Percentiles rank a stretch among this genome's conserved stretches.
phyloP scores from a whole-genome alignment of 2,329 filamentous ascomycete species.

The Penicillium hesseltinei region DNA sequence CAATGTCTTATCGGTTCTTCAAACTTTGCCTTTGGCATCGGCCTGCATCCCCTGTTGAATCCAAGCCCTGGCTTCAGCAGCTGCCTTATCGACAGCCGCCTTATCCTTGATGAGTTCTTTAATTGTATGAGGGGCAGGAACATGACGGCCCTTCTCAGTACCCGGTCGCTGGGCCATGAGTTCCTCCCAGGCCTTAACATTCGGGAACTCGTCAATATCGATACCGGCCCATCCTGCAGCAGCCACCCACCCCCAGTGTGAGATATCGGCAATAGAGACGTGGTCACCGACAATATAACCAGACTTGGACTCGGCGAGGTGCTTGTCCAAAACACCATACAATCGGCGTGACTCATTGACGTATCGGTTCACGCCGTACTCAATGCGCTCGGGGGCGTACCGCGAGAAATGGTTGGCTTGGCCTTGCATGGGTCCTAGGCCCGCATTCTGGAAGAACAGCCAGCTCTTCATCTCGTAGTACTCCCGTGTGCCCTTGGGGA shows the following conservation, averaged over 20 bases:
- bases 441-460: slow-evolving; percentile 75
- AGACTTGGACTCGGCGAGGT: slow-evolving; percentile 55
- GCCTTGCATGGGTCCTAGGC: slow-evolving; percentile 78
- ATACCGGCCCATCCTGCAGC: slow-evolving; percentile 59
- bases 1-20: background rate
- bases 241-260: slow-evolving; percentile 76
- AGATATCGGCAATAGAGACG: slow-evolving; percentile 65
- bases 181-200: slow-evolving; percentile 74
- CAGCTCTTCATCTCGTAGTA: slow-evolving; percentile 78
- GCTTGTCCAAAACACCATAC: slow-evolving; percentile 72
- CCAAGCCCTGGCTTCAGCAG: slow-evolving; percentile 58
- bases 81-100: slow-evolving; percentile 57
- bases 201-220: slow-evolving; percentile 72
- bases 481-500: slow-evolving; percentile 69
- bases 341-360: slow-evolving; percentile 78
- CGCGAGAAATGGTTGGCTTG: slow-evolving; percentile 81
- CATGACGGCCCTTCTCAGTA: slow-evolving; percentile 72
- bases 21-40: slow-evolving; percentile 54
- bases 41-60: slow-evolving; percentile 68
- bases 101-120: slow-evolving; percentile 60
- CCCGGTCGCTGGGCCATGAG: slow-evolving; percentile 66
- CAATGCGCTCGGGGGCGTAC: slow-evolving; percentile 78
- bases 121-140: slow-evolving; percentile 63
- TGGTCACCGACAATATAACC: slow-evolving; percentile 54
- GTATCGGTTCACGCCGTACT: slow-evolving; percentile 81